Evolutionary conservation across 176 grass and related monocot genomes (phyloP).

Genomic region (Puya raimondii): DNA sequence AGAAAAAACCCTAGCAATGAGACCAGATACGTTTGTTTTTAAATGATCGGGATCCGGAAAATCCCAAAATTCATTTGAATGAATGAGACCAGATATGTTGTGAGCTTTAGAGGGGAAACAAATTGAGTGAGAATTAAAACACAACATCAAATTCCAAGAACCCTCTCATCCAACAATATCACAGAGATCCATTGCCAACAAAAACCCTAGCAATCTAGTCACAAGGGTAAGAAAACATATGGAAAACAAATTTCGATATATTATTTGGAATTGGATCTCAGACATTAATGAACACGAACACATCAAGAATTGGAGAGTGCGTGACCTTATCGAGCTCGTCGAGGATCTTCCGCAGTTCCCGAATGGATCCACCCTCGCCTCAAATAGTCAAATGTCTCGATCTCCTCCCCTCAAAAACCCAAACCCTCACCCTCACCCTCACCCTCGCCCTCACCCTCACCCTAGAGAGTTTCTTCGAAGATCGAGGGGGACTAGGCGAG

Average conservation of each 20-base stretch:
- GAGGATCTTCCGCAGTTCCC: neutral
- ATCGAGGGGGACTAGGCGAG: neutral
- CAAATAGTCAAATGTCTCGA: neutral
- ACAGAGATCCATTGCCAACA: too few species aligned
- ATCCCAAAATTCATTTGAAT: too few species aligned
- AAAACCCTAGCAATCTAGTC: too few species aligned
- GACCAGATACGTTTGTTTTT: too few species aligned
- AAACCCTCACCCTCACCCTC: neutral
- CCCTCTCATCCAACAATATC: too few species aligned
- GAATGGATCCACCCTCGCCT: neutral
- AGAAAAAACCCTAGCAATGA: neutral
- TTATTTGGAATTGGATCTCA: neutral
- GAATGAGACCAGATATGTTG: too few species aligned
- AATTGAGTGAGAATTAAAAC: too few species aligned
- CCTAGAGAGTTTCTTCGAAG: neutral
- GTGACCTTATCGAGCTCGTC: neutral
- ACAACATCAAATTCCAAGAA: too few species aligned
- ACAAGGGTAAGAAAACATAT: too few species aligned
- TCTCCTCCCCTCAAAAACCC: neutral
- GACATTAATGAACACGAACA: neutral
- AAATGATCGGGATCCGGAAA: too few species aligned
- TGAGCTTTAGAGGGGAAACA: too few species aligned
- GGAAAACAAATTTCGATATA: neutral
- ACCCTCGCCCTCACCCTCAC: neutral
- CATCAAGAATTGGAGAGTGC: neutral